Conservation (phyloP, 805 yeast genomes). For the Zygotorulaspora chibaensis region DNA sequence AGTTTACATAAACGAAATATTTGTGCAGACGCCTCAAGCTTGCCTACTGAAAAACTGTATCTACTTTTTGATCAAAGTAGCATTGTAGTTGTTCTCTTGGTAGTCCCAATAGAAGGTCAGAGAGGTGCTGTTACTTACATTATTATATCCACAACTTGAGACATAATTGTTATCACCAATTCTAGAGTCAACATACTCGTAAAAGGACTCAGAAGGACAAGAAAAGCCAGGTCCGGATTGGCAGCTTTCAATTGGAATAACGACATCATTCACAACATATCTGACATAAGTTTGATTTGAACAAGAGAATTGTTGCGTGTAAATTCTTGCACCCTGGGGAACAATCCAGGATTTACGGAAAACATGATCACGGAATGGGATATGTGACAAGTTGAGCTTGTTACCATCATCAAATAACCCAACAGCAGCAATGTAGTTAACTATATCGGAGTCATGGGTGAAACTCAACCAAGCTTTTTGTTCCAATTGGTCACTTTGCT, state of each 20-base stretch:
- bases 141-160: constrained; percentile 31
- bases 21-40: no score
- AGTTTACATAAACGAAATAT: no score
- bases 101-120: constrained; percentile 26
- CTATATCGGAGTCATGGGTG: constrained; percentile 69
- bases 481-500: constrained; percentile 46
- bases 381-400: constrained; percentile 41
- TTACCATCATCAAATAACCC: constrained; percentile 44
- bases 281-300: constrained; percentile 42
- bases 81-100: constrained; percentile 17
- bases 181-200: constrained; percentile 32
- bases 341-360: constrained; percentile 47
- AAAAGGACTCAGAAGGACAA: constrained; percentile 39
- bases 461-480: constrained; percentile 61
- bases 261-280: constrained; percentile 50
- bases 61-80: constrained; percentile 12
- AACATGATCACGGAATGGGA: constrained; percentile 42
- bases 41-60: neutral
- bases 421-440: constrained; percentile 58
- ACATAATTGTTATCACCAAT: constrained; percentile 31
- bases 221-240: constrained; percentile 52
- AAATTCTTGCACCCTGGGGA: constrained; percentile 56
- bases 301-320: constrained; percentile 48
- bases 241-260: constrained; percentile 47
- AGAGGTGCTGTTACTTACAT: constrained; percentile 19